These are phyloP conservation scores for Monilinia fructicola DNA, from an alignment of 2,329 filamentous ascomycete species.

Conservation along the genomic window DNA sequence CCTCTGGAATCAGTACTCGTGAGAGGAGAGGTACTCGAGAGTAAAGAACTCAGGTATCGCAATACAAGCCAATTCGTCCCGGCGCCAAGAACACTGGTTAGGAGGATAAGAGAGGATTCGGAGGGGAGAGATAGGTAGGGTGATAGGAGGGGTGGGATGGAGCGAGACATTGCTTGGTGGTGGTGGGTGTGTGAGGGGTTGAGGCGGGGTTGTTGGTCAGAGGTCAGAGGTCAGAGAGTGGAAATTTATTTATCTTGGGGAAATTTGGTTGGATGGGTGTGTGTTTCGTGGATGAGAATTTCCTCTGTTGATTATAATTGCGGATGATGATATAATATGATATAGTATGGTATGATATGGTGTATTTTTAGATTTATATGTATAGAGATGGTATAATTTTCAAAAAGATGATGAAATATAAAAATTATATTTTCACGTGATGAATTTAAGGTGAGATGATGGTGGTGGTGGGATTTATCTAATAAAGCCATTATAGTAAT, in stretches of 20 bases:
- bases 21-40: neutral
- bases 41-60: constrained; percentile 48
- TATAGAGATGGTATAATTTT: too few relatives aligned
- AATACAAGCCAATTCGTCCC: constrained; percentile 65
- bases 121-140: constrained; percentile 60
- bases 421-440: too few relatives aligned
- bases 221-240: neutral
- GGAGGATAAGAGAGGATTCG: constrained; percentile 59
- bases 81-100: constrained; percentile 67
- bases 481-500: too few relatives aligned
- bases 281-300: neutral
- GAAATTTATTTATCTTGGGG: neutral
- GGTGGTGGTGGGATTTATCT: too few relatives aligned
- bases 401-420: too few relatives aligned
- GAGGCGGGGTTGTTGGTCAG: neutral
- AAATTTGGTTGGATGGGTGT: neutral
- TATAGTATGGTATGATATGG: too few relatives aligned
- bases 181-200: neutral
- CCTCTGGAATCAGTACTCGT: constrained; percentile 9
- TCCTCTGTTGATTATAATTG: too few relatives aligned
- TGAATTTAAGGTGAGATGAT: too few relatives aligned
- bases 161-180: constrained; percentile 33
- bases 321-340: too few relatives aligned
- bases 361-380: too few relatives aligned
- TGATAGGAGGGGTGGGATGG: constrained; percentile 59